Percentiles rank a stretch among this genome's conserved stretches.
Evolutionary conservation across 306 rosid species (phyloP).

Genomic region (Cajanus cajan): DNA sequence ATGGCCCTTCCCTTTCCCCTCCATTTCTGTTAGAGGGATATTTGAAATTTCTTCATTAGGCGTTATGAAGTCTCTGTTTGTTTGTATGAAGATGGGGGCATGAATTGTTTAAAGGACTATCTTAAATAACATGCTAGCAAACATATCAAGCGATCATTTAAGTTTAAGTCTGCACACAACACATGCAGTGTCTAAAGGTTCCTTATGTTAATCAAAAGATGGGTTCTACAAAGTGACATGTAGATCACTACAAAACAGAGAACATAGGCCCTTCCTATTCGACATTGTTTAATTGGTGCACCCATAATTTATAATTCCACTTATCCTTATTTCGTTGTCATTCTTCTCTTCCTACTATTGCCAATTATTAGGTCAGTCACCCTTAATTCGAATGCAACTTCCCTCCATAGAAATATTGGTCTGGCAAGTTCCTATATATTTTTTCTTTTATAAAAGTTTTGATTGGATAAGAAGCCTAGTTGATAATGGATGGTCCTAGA

Average conservation of each 20-base stretch:
- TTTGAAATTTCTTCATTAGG: conserved; percentile 19
- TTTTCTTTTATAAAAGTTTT: no score
- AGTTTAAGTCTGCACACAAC: conserved; percentile 28
- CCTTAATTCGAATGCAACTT: conserved; percentile 22
- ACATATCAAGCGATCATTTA: conserved; percentile 20
- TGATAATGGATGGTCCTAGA: background rate
- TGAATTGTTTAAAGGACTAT: background rate
- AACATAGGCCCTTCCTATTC: background rate
- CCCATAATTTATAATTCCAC: conserved; percentile 29
- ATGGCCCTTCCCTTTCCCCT: background rate
- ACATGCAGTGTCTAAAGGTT: conserved; percentile 39
- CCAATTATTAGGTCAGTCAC: conserved; percentile 38
- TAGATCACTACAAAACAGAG: background rate
- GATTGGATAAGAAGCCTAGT: background rate
- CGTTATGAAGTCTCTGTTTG: conserved; percentile 26
- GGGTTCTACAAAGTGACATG: background rate
- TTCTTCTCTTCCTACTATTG: conserved; percentile 17
- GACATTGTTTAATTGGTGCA: conserved; percentile 25
- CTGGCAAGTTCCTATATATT: no score
- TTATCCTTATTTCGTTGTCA: conserved; percentile 29
- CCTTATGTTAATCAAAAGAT: conserved; percentile 21
- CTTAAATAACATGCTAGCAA: background rate
- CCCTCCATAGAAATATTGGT: no score
- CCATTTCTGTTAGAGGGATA: background rate
- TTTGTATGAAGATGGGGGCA: conserved; percentile 1